These are phyloP conservation scores for Hymenoscyphus scutula DNA, from an alignment of 2,329 filamentous ascomycete species.

Conservation along the genomic window DNA sequence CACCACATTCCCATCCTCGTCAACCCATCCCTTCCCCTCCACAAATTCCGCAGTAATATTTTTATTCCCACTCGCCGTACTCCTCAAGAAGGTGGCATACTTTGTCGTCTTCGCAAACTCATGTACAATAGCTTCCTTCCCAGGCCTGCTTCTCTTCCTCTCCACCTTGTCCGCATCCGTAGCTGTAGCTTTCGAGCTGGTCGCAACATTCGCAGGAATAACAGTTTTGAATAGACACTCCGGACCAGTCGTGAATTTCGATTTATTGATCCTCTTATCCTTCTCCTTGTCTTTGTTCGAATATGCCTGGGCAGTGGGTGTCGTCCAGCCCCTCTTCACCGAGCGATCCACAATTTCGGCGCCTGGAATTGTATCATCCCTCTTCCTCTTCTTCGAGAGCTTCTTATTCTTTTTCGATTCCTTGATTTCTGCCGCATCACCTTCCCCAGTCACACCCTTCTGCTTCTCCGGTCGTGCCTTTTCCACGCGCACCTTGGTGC, in stretches of 20 bases:
- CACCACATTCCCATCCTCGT: constrained; percentile 72
- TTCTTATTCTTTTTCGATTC: constrained; percentile 41
- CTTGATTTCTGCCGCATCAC: constrained; percentile 36
- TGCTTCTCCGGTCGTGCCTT: constrained; percentile 66
- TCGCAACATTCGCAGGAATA: constrained; percentile 57
- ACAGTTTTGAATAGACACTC: constrained; percentile 85
- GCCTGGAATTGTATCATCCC: constrained; percentile 57
- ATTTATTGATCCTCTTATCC: constrained; percentile 58
- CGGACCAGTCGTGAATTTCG: constrained; percentile 75
- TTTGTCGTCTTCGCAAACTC: constrained; percentile 86
- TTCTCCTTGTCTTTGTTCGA: constrained; percentile 51
- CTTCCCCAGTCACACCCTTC: constrained; percentile 11
- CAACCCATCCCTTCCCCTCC: constrained; percentile 85
- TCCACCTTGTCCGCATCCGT: constrained; percentile 43
- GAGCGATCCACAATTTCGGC: constrained; percentile 61
- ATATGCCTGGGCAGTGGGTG: constrained; percentile 47
- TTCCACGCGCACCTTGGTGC: constrained; percentile 80
- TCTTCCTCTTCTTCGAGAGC: constrained; percentile 50
- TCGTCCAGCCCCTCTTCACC: constrained; percentile 45
- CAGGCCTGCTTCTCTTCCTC: constrained; percentile 60
- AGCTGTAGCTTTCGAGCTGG: constrained; percentile 40
- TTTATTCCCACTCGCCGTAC: constrained; percentile 43
- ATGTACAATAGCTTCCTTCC: constrained; percentile 69
- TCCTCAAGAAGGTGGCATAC: constrained; percentile 77
- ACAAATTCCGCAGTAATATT: constrained; percentile 64